phyloP scores from a whole-genome alignment of 305 asterid species.

The Solanum hybrid region DNA sequence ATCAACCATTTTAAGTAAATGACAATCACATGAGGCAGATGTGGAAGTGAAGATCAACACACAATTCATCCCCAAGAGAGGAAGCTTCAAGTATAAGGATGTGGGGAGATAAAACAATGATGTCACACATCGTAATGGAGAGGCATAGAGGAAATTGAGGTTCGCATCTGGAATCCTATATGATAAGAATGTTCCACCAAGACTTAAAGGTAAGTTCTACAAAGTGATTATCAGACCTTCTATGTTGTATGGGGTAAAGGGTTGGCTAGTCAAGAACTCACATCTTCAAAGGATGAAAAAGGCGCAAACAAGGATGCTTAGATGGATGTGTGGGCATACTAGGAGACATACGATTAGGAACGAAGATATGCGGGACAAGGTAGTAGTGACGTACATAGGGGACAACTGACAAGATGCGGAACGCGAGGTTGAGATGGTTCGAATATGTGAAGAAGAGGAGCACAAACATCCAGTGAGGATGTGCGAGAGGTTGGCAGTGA shows the following conservation, averaged over 20 bases:
- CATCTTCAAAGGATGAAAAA: background rate
- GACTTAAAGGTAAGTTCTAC: background rate
- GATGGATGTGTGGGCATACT: background rate
- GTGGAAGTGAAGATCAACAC: background rate
- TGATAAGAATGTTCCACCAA: background rate
- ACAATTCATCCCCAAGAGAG: background rate
- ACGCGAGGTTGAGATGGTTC: background rate
- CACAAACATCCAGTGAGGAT: background rate
- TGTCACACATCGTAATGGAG: background rate
- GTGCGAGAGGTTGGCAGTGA: background rate
- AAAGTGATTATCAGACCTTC: background rate
- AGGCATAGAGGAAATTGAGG: background rate
- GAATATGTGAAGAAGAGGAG: background rate
- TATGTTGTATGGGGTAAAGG: background rate
- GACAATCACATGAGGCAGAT: background rate
- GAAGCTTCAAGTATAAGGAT: background rate
- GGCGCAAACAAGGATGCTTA: background rate
- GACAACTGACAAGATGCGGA: background rate
- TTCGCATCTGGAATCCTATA: background rate
- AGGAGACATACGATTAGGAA: background rate
- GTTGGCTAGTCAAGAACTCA: background rate
- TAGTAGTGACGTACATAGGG: background rate
- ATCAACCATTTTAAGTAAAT: background rate
- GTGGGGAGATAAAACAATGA: background rate
- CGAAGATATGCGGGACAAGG: background rate